Evolutionary conservation across 2,329 filamentous ascomycete species (phyloP).

Genomic region (Ceratocystis harringtonii): DNA sequence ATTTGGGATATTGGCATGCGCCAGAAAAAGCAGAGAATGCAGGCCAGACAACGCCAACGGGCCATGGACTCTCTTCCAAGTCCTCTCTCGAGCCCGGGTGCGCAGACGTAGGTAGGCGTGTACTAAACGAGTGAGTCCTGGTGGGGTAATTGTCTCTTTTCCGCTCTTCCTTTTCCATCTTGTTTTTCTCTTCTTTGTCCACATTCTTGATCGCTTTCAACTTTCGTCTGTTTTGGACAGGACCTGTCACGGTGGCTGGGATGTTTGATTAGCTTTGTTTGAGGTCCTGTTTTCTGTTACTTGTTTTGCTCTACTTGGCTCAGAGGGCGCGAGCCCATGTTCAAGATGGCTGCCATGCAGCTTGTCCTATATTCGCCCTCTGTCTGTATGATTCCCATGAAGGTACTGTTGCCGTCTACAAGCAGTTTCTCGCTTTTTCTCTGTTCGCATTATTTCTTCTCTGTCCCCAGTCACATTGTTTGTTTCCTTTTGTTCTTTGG

Average conservation of each 20-base stretch:
- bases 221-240: background rate
- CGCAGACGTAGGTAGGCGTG: background rate
- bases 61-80: slow-evolving; percentile 12
- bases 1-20: slow-evolving; percentile 26
- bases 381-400: background rate
- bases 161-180: background rate
- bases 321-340: background rate
- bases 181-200: background rate
- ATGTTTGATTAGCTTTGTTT: background rate
- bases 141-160: background rate
- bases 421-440: background rate
- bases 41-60: slow-evolving; percentile 6
- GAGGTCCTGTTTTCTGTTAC: background rate
- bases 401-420: background rate
- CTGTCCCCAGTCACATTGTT: slow-evolving; percentile 4
- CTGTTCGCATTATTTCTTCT: background rate
- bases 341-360: background rate
- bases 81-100: slow-evolving; percentile 5
- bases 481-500: background rate
- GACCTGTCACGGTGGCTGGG: background rate
- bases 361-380: background rate
- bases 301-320: background rate
- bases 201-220: background rate
- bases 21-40: slow-evolving; percentile 14
- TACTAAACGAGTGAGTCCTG: background rate